phyloP scores from a whole-genome alignment of 2,329 filamentous ascomycete species.

The Amylocarpus encephaloides region DNA sequence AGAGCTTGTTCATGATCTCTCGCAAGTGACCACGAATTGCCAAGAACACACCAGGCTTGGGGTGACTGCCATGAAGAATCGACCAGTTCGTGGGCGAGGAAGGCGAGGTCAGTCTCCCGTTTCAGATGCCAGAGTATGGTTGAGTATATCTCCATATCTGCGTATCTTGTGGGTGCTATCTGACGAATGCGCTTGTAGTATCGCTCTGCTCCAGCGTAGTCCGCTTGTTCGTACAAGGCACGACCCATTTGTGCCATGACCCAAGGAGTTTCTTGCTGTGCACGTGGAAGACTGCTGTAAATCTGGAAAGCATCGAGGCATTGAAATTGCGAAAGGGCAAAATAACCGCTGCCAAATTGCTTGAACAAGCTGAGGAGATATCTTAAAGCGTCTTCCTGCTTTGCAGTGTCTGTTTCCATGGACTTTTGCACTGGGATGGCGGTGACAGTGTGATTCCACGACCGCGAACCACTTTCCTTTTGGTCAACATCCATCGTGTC shows the following conservation, averaged over 20 bases:
- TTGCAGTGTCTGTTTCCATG: constrained; percentile 47
- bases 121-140: constrained; percentile 99
- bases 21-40: constrained; percentile 89
- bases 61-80: constrained; percentile 84
- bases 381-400: constrained; percentile 68
- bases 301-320: constrained; percentile 70
- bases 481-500: constrained; percentile 63
- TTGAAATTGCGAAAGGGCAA: constrained; percentile 70
- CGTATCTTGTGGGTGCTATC: constrained; percentile 72
- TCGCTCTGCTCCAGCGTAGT: constrained; percentile 80
- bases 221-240: constrained; percentile 83
- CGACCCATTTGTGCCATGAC: constrained; percentile 86
- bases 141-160: constrained; percentile 98
- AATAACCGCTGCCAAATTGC: constrained; percentile 76
- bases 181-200: constrained; percentile 75
- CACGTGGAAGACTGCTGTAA: constrained; percentile 62
- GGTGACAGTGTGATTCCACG: constrained; percentile 25
- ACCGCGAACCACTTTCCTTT: constrained; percentile 46
- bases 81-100: constrained; percentile 83
- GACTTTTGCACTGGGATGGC: constrained; percentile 22
- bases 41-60: constrained; percentile 91
- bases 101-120: constrained; percentile 83
- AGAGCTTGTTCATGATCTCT: constrained; percentile 92
- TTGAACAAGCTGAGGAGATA: constrained; percentile 75
- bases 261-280: constrained; percentile 87